phyloP scores from a whole-genome alignment of 2,329 filamentous ascomycete genomes.

The Fusarium torulosum region DNA sequence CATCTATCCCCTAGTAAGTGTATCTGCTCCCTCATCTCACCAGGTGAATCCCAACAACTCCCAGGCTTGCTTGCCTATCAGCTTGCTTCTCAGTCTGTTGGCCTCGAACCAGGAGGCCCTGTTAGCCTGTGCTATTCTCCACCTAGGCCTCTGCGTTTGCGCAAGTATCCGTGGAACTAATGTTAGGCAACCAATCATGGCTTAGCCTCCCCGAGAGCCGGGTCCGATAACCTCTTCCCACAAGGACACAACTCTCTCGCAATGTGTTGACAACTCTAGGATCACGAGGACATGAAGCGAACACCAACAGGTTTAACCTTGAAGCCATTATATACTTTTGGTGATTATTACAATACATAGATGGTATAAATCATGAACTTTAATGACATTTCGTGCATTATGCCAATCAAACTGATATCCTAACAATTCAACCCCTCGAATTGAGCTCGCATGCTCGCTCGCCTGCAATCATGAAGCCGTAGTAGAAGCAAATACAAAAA shows the following conservation, averaged over 20 bases:
- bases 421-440: constrained; percentile 31
- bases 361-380: constrained; percentile 27
- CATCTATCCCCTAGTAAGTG: constrained; percentile 38
- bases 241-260: constrained; percentile 28
- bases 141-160: constrained; percentile 14
- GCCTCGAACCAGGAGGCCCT: constrained; percentile 34
- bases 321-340: constrained; percentile 2
- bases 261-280: constrained; percentile 32
- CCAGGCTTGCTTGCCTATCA: constrained; percentile 17
- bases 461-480: constrained; percentile 22
- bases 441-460: constrained; percentile 24
- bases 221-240: constrained; percentile 45
- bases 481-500: constrained; percentile 30
- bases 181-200: constrained; percentile 45
- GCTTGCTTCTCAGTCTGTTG: constrained; percentile 3
- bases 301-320: neutral
- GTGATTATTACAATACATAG: constrained; percentile 7
- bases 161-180: constrained; percentile 32
- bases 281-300: constrained; percentile 33
- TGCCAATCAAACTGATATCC: constrained; percentile 47
- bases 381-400: constrained; percentile 43
- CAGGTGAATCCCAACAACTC: constrained; percentile 10
- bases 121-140: constrained; percentile 33
- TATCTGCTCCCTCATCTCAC: constrained; percentile 19
- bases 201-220: constrained; percentile 48